These are phyloP conservation scores for Hypoxylon sp. DNA, from an alignment of 2,329 filamentous ascomycete species.

Conservation along the genomic window DNA sequence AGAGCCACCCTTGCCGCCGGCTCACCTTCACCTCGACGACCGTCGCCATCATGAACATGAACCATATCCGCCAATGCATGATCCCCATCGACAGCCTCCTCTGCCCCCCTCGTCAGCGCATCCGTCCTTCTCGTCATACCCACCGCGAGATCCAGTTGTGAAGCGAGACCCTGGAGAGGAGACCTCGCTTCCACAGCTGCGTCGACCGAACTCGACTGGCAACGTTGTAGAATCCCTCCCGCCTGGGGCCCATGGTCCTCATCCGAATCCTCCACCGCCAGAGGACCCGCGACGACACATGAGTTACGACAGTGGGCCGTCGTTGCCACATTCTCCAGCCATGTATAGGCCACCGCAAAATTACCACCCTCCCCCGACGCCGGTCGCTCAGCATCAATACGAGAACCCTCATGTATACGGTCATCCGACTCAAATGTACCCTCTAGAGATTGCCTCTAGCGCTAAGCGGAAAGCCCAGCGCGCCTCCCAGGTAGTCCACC, in stretches of 20 bases:
- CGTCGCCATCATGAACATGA: constrained; percentile 71
- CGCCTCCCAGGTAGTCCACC: constrained; percentile 69
- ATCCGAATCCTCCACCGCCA: constrained; percentile 55
- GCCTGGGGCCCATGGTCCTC: constrained; percentile 55
- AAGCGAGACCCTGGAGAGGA: constrained; percentile 69
- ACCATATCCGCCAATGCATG: constrained; percentile 67
- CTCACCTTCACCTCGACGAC: constrained; percentile 64
- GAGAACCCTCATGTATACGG: constrained; percentile 56
- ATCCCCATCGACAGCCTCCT: constrained; percentile 63
- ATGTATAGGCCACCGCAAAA: constrained; percentile 50
- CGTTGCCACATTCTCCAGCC: constrained; percentile 60
- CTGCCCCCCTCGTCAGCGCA: constrained; percentile 59
- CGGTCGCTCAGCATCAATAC: constrained; percentile 51
- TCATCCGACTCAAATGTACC: constrained; percentile 54
- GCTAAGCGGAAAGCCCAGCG: constrained; percentile 74
- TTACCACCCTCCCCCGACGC: constrained; percentile 50
- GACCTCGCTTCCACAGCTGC: constrained; percentile 57
- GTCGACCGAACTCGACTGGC: constrained; percentile 67
- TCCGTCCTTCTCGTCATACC: constrained; percentile 60
- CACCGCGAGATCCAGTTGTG: constrained; percentile 65
- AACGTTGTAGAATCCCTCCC: constrained; percentile 55
- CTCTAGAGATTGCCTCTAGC: constrained; percentile 57
- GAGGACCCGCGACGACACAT: constrained; percentile 66
- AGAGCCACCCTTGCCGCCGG: constrained; percentile 56
- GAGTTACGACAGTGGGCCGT: constrained; percentile 64